Conservation (phyloP, 495 filamentous ascomycete species). For the Hypoxylon rickii region DNA sequence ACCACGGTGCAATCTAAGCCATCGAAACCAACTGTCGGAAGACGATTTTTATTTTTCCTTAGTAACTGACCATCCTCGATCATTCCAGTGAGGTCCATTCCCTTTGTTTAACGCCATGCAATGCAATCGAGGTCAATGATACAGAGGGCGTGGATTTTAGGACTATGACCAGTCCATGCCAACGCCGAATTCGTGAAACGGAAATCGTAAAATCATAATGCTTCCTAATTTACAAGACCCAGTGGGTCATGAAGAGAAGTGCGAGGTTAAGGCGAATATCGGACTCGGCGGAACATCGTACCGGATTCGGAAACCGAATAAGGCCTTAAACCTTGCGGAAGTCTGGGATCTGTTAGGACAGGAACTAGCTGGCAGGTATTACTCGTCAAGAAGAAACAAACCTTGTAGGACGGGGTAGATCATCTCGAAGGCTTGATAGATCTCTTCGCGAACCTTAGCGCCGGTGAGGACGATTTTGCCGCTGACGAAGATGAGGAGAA, state of each 20-base stretch:
- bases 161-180: slow-evolving; percentile 11
- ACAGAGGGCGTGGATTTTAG: slow-evolving; percentile 33
- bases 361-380: neutral
- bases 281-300: too few species aligned
- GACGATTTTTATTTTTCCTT: slow-evolving; percentile 27
- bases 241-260: slow-evolving; percentile 45
- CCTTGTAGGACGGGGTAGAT: slow-evolving; percentile 98
- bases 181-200: slow-evolving; percentile 18
- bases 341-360: slow-evolving; percentile 36
- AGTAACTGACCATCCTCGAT: slow-evolving; percentile 19
- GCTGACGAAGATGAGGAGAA: slow-evolving; percentile 97
- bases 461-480: slow-evolving; percentile 99
- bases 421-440: slow-evolving; percentile 98
- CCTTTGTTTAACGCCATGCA: slow-evolving; percentile 58
- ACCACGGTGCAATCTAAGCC: slow-evolving; percentile 41
- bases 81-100: slow-evolving; percentile 39
- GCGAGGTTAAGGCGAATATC: too few species aligned
- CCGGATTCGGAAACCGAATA: too few species aligned
- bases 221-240: slow-evolving; percentile 56
- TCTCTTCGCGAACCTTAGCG: slow-evolving; percentile 97
- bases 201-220: slow-evolving; percentile 58
- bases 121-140: slow-evolving; percentile 52
- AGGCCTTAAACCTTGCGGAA: slow-evolving; percentile 54
- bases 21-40: slow-evolving; percentile 18
- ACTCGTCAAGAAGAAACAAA: slow-evolving; percentile 45